These are phyloP conservation scores for Cucurbita moschata DNA, from an alignment of 306 rosid genomes.

Conservation along the genomic window DNA sequence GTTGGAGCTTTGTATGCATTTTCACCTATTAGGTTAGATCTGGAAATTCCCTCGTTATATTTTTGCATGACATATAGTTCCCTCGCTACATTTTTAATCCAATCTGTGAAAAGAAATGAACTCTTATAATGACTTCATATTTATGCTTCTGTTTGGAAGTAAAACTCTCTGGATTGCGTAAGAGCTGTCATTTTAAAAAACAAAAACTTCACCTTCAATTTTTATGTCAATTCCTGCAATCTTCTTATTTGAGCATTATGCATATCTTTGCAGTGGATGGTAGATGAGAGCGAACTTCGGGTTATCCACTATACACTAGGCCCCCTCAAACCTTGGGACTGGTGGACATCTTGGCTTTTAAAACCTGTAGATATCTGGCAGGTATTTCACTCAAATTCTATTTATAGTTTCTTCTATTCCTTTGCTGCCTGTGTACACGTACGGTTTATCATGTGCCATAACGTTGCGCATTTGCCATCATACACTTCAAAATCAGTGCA, in stretches of 20 bases:
- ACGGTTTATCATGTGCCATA: background rate
- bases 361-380: slow-evolving; percentile 99
- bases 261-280: slow-evolving; percentile 73
- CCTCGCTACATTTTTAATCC: background rate
- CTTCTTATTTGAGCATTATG: background rate
- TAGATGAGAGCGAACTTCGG: slow-evolving; percentile 70
- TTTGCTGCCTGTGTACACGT: background rate
- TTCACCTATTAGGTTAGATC: background rate
- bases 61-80: background rate
- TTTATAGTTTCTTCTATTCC: background rate
- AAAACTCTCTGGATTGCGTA: background rate
- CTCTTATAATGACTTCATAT: background rate
- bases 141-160: background rate
- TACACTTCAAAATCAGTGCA: background rate
- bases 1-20: background rate
- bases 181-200: background rate
- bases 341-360: slow-evolving; percentile 99
- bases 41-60: background rate
- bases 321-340: slow-evolving; percentile 99
- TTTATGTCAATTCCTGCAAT: background rate
- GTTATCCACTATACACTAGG: slow-evolving; percentile 96
- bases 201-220: background rate
- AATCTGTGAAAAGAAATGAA: background rate
- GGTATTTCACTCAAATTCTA: slow-evolving; percentile 29
- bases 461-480: background rate